A percentile compares a stretch with the other conserved stretches of the same genome.
phyloP scores from a whole-genome alignment of 106 monocot genomes.

The Acorus gramineus region DNA sequence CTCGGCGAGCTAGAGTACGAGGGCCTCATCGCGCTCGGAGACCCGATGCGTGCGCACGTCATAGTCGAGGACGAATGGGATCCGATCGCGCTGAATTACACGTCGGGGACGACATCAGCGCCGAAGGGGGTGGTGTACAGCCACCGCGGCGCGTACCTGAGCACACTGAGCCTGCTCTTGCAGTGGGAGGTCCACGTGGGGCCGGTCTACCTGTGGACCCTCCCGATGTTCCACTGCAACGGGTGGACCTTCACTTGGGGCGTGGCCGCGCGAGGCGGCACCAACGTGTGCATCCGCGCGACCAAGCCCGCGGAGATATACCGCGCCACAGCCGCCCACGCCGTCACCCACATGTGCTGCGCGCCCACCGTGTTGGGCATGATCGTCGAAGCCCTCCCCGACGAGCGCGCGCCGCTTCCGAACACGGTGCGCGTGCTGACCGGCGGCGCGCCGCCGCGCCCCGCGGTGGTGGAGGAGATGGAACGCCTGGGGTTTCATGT shows the following conservation, averaged over 20 bases:
- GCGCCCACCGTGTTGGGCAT: slow-evolving; percentile 2
- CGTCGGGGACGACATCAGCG: too few species aligned
- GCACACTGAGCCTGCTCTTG: slow-evolving; percentile 1
- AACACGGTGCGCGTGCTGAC: not conserved
- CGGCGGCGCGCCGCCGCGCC: slow-evolving; percentile 1
- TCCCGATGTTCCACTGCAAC: slow-evolving; percentile 10
- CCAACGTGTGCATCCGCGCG: slow-evolving; percentile 6
- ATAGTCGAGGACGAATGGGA: too few species aligned
- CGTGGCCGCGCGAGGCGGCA: slow-evolving; percentile 4
- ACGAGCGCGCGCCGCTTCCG: not conserved
- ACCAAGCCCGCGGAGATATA: slow-evolving; percentile 1
- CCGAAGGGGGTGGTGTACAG: slow-evolving; percentile 1
- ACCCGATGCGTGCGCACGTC: too few species aligned
- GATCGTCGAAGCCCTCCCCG: slow-evolving; percentile 1
- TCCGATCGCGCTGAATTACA: too few species aligned
- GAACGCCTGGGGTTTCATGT: slow-evolving; percentile 1
- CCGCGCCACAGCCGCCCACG: slow-evolving; percentile 1
- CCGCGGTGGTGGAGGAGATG: slow-evolving; percentile 2
- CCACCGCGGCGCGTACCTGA: slow-evolving; percentile 7
- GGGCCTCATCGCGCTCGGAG: too few species aligned
- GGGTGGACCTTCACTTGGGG: slow-evolving; percentile 9
- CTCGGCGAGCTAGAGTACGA: too few species aligned
- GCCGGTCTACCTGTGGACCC: slow-evolving; percentile 4
- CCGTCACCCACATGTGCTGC: slow-evolving; percentile 10
- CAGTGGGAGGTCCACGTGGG: not conserved